phyloP scores from a whole-genome alignment of 73 alveolate species.

The Paramecium sonneborni region DNA sequence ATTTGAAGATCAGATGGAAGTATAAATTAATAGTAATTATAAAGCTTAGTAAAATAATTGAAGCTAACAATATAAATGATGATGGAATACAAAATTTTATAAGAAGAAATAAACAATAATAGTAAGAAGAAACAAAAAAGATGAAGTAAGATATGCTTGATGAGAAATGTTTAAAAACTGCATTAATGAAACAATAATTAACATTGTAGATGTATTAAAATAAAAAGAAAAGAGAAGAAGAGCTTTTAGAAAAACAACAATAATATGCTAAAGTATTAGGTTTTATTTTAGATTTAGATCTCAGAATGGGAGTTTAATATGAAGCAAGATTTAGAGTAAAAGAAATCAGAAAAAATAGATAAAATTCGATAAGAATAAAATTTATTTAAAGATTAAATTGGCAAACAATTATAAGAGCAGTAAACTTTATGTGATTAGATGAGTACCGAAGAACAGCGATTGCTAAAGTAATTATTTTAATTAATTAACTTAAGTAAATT shows the following conservation, averaged over 20 bases:
- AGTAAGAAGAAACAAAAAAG: background rate
- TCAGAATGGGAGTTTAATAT: slow-evolving; percentile 1
- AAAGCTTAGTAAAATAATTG: background rate
- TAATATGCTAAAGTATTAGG: background rate
- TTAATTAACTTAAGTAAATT: background rate
- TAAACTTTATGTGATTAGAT: background rate
- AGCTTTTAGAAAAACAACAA: background rate
- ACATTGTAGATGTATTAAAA: background rate
- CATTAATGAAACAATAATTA: background rate
- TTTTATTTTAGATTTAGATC: background rate
- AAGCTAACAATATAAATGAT: background rate
- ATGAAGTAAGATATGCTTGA: background rate
- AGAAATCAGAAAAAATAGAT: background rate
- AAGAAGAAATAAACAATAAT: background rate
- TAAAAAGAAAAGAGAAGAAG: background rate
- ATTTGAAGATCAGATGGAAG: slow-evolving; percentile 6
- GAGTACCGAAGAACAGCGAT: background rate
- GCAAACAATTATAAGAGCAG: background rate
- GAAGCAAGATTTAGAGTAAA: background rate
- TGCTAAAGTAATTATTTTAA: background rate
- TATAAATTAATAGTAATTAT: background rate
- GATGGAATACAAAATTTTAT: background rate
- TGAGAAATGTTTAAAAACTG: slow-evolving; percentile 1
- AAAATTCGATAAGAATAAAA: background rate
- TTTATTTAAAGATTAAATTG: background rate